phyloP scores from a whole-genome alignment of 441 rosid genomes.

The Pelargonium citronellum region DNA sequence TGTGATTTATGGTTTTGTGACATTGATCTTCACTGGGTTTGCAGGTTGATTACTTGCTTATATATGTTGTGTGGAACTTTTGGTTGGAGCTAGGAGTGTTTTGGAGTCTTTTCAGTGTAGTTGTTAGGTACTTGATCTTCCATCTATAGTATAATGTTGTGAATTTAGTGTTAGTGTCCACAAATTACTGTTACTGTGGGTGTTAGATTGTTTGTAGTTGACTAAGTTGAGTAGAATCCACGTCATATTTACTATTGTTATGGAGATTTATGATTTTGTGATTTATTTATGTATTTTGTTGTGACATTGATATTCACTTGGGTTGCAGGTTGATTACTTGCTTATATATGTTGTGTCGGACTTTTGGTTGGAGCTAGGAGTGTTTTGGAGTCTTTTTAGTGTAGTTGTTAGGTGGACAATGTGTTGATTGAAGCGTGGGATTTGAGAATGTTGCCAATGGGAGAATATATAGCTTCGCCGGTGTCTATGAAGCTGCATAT shows the following conservation, averaged over 20 bases:
- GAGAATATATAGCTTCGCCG: not conserved
- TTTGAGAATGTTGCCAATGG: not conserved
- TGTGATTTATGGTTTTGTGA: not conserved
- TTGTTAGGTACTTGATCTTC: not conserved
- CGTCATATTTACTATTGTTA: not conserved
- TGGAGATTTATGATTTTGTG: not conserved
- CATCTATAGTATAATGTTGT: not conserved
- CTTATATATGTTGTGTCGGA: not conserved
- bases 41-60: not conserved
- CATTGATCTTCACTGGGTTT: not conserved
- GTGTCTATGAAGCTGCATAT: not conserved
- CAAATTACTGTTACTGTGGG: not conserved
- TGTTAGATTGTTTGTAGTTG: not conserved
- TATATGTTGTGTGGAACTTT: not conserved
- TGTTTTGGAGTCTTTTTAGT: not conserved
- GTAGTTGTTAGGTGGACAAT: not conserved
- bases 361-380: constrained; percentile 1
- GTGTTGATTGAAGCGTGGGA: constrained; percentile 5
- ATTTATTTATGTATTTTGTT: not conserved
- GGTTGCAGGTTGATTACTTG: not conserved
- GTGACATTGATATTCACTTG: not conserved
- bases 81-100: not conserved
- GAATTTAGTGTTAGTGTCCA: not conserved
- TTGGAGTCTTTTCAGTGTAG: not conserved
- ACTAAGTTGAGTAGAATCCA: not conserved